phyloP scores from a whole-genome alignment of 805 yeast genomes.

The Starmera amethionina region DNA sequence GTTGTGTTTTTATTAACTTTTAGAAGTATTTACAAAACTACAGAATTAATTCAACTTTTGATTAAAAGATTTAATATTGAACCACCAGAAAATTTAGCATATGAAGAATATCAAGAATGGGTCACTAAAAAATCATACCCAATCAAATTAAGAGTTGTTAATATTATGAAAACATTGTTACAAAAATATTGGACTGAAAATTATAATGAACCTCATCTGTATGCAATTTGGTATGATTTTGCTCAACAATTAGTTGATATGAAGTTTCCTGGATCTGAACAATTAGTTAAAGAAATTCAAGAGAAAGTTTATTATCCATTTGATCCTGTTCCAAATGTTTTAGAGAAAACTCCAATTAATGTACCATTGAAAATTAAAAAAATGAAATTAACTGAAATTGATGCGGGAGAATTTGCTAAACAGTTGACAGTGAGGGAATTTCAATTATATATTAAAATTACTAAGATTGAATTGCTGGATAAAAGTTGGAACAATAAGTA shows the following conservation, averaged over 20 bases:
- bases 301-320: conserved; percentile 19
- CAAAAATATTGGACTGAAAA: conserved; percentile 63
- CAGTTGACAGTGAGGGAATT: conserved; percentile 80
- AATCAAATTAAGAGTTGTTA: conserved; percentile 54
- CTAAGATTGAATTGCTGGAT: conserved; percentile 62
- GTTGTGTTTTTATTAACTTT: conserved; percentile 67
- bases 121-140: conserved; percentile 58
- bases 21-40: conserved; percentile 60
- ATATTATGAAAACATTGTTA: conserved; percentile 55
- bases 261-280: conserved; percentile 33
- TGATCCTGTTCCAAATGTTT: conserved; percentile 2
- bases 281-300: conserved; percentile 28
- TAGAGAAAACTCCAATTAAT: not conserved
- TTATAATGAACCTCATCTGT: conserved; percentile 38
- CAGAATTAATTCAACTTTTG: conserved; percentile 48
- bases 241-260: conserved; percentile 29
- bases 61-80: conserved; percentile 56
- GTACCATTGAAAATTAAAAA: conserved; percentile 21
- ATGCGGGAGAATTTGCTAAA: conserved; percentile 67
- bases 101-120: conserved; percentile 77
- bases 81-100: conserved; percentile 83
- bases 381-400: conserved; percentile 54
- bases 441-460: conserved; percentile 54
- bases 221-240: conserved; percentile 27
- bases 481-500: conserved; percentile 69